phyloP scores from a whole-genome alignment of 2,329 filamentous ascomycete genomes.

The Chaetomiaceae sp. region DNA sequence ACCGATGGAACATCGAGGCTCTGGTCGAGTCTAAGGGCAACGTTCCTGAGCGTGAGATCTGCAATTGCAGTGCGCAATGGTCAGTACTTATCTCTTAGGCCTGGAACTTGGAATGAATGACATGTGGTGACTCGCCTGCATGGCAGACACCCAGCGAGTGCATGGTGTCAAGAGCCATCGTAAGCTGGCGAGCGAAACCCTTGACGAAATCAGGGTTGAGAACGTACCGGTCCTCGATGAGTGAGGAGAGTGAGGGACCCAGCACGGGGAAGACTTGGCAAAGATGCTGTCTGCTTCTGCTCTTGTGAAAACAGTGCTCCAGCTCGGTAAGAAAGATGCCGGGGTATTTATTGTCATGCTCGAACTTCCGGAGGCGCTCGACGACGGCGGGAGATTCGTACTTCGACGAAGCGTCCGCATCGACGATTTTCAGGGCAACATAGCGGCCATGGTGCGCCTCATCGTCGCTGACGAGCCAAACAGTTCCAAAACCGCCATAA shows the following conservation, averaged over 20 bases:
- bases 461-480: neutral
- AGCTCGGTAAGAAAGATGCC: neutral
- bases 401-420: neutral
- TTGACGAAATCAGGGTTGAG: neutral
- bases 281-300: neutral
- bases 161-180: neutral
- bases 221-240: neutral
- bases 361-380: neutral
- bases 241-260: neutral
- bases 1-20: neutral
- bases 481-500: neutral
- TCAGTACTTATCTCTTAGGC: neutral
- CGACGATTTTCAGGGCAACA: conserved; percentile 2
- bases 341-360: neutral
- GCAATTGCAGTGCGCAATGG: no score
- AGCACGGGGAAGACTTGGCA: neutral
- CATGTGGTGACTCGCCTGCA: neutral
- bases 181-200: neutral
- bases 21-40: neutral
- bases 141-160: conserved; percentile 3
- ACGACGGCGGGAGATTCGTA: neutral
- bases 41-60: neutral
- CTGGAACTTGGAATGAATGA: neutral
- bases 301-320: conserved; percentile 2
- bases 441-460: neutral